Evolutionary conservation across 2,329 filamentous ascomycete species (phyloP).

Genomic region (Pleomassaria siparia): DNA sequence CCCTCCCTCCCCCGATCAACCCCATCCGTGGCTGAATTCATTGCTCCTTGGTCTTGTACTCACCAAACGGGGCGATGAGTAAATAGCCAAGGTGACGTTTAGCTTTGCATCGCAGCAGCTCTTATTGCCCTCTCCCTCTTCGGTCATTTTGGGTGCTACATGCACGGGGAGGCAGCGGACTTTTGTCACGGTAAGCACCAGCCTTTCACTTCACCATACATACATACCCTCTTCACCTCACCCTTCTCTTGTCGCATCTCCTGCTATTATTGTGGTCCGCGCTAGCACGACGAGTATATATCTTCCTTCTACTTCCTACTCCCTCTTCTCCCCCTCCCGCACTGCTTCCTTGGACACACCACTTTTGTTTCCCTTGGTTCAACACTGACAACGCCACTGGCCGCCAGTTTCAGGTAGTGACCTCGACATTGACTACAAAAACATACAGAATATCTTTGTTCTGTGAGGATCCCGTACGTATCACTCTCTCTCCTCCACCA

Average conservation of each 20-base stretch:
- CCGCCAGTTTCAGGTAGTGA: background rate
- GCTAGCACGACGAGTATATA: background rate
- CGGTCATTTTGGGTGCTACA: slow-evolving; percentile 23
- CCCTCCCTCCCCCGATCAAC: slow-evolving; percentile 3
- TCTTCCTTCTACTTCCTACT: background rate
- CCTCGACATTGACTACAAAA: background rate
- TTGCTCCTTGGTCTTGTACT: background rate
- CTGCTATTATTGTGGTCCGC: background rate
- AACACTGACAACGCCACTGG: background rate
- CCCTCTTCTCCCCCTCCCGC: too few species aligned
- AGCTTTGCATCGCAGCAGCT: slow-evolving; percentile 14
- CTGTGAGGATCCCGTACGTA: slow-evolving; percentile 15
- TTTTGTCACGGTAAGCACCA: slow-evolving; percentile 23
- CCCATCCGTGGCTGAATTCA: slow-evolving; percentile 2
- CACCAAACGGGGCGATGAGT: slow-evolving; percentile 21
- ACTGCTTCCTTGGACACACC: too few species aligned
- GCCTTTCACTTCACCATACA: slow-evolving; percentile 1
- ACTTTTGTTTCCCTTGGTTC: slow-evolving; percentile 1
- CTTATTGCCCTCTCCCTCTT: slow-evolving; percentile 15
- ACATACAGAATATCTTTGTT: background rate
- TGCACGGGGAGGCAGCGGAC: slow-evolving; percentile 13
- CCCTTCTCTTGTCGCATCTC: background rate
- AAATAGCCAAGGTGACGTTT: slow-evolving; percentile 14
- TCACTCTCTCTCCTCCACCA: background rate
- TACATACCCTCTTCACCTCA: background rate